These are phyloP conservation scores for Leishmania martiniquensis DNA, from an alignment of 208 protist species.

Conservation along the genomic window DNA sequence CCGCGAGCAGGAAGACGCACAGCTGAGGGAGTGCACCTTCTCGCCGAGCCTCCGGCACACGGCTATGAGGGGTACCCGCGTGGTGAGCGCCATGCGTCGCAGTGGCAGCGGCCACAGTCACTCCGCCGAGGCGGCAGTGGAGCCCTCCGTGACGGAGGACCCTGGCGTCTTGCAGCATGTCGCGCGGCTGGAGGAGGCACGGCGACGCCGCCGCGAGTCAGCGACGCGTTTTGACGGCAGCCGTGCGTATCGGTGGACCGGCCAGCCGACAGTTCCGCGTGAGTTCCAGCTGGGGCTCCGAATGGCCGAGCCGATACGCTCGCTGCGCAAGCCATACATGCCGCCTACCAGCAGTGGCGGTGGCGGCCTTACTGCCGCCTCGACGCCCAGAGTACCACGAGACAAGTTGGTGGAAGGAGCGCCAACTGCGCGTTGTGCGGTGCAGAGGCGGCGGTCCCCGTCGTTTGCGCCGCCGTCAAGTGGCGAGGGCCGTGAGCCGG, in stretches of 20 bases:
- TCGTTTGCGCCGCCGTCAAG: background rate
- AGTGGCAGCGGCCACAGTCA: background rate
- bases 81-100: background rate
- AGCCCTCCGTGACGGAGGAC: slow-evolving; percentile 21
- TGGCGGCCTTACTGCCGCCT: background rate
- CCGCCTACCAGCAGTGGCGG: background rate
- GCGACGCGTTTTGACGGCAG: slow-evolving; percentile 35
- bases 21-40: slow-evolving; percentile 54
- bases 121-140: background rate
- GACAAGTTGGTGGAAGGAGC: background rate
- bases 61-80: slow-evolving; percentile 5
- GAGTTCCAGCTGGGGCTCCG: slow-evolving; percentile 42
- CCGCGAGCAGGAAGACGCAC: slow-evolving; percentile 30
- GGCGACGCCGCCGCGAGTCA: slow-evolving; percentile 28
- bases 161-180: slow-evolving; percentile 42
- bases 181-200: slow-evolving; percentile 41
- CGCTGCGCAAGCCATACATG: slow-evolving; percentile 54
- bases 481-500: background rate
- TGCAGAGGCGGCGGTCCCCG: background rate
- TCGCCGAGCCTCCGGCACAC: slow-evolving; percentile 18
- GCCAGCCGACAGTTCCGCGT: slow-evolving; percentile 40
- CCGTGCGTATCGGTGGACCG: slow-evolving; percentile 33
- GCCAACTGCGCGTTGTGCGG: background rate
- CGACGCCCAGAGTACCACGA: background rate
- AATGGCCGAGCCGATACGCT: slow-evolving; percentile 41